phyloP scores from a whole-genome alignment of 2,329 filamentous ascomycete species.

The Penicillium sp. region DNA sequence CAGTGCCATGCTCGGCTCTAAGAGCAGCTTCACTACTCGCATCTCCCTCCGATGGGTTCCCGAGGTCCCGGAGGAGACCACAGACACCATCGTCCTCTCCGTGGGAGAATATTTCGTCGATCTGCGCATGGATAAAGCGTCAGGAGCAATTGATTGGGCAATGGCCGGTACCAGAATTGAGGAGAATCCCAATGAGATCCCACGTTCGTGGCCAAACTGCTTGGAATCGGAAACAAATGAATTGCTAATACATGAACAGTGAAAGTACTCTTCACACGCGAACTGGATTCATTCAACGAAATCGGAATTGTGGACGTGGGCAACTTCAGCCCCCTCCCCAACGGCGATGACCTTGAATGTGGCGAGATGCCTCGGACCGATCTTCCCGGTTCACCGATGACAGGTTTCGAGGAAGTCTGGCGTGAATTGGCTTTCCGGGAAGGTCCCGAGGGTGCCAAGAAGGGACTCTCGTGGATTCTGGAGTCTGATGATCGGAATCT shows the following conservation, averaged over 20 bases:
- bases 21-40: slow-evolving; percentile 16
- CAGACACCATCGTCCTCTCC: slow-evolving; percentile 15
- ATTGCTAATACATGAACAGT: slow-evolving; percentile 16
- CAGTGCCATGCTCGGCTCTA: slow-evolving; percentile 12
- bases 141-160: slow-evolving; percentile 18
- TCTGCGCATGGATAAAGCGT: slow-evolving; percentile 18
- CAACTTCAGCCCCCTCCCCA: slow-evolving; percentile 37
- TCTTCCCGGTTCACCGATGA: slow-evolving; percentile 31
- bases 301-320: slow-evolving; percentile 38
- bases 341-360: slow-evolving; percentile 43
- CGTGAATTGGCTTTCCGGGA: slow-evolving; percentile 42
- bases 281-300: slow-evolving; percentile 37
- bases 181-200: slow-evolving; percentile 13
- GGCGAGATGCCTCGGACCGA: slow-evolving; percentile 42
- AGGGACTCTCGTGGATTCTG: slow-evolving; percentile 31
- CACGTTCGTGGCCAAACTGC: background rate
- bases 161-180: slow-evolving; percentile 19
- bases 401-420: slow-evolving; percentile 69
- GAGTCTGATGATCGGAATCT: slow-evolving; percentile 22
- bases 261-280: slow-evolving; percentile 40
- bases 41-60: slow-evolving; percentile 20
- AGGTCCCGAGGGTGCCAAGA: slow-evolving; percentile 27
- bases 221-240: background rate
- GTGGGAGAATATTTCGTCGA: slow-evolving; percentile 19
- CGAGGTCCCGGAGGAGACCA: slow-evolving; percentile 14